Evolutionary conservation across 2,329 filamentous ascomycete genomes (phyloP).

Genomic region (Grosmannia clavigera): DNA sequence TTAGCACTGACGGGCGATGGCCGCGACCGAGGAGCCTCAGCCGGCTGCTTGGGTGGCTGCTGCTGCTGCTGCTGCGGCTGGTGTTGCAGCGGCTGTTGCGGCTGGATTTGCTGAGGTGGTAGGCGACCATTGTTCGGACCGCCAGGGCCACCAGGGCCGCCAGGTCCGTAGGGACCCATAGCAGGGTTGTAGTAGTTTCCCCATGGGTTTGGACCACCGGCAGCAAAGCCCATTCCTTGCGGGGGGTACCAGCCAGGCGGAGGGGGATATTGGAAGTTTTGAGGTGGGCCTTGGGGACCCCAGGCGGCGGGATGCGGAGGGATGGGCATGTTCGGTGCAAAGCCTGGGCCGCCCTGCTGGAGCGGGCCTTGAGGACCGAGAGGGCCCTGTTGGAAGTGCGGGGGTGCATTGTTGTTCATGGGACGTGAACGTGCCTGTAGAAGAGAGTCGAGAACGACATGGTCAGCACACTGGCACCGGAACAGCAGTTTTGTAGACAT

Average conservation of each 20-base stretch:
- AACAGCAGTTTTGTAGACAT: background rate
- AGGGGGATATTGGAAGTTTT: conserved; percentile 58
- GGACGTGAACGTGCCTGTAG: conserved; percentile 26
- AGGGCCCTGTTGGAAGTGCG: conserved; percentile 17
- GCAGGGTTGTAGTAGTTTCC: conserved; percentile 46
- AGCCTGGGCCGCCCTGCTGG: conserved; percentile 18
- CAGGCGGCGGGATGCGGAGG: conserved; percentile 16
- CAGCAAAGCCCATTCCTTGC: conserved; percentile 57
- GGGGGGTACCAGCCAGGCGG: conserved; percentile 69
- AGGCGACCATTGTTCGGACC: conserved; percentile 18
- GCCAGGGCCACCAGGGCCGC: conserved; percentile 15
- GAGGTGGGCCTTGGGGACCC: conserved; percentile 17
- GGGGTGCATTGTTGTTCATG: conserved; percentile 17
- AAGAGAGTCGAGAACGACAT: background rate
- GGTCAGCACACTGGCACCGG: background rate
- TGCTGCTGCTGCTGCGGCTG: conserved; percentile 16
- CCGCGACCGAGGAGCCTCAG: conserved; percentile 24
- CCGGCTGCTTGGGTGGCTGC: background rate
- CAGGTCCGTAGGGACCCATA: conserved; percentile 21
- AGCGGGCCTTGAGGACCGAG: conserved; percentile 8
- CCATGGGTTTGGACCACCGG: conserved; percentile 47
- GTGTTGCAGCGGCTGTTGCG: conserved; percentile 4
- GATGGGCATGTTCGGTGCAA: conserved; percentile 16
- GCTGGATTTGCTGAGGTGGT: conserved; percentile 12
- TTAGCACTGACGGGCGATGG: conserved; percentile 39